Evolutionary conservation across 441 rosid species (phyloP).

Genomic region (Gossypium gossypioides): DNA sequence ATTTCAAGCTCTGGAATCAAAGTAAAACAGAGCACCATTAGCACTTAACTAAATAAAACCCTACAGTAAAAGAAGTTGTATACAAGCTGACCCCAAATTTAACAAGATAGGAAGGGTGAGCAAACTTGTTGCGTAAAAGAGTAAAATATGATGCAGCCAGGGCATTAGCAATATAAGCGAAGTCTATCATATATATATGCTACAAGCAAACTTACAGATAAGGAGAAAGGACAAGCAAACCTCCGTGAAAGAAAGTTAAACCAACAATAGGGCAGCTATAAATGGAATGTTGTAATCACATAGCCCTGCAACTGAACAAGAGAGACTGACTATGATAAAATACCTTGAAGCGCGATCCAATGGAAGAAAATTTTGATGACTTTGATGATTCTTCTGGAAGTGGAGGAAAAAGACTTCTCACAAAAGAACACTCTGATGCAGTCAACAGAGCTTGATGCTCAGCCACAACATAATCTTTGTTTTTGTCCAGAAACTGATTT

Average conservation of each 20-base stretch:
- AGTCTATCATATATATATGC: conserved; percentile 2
- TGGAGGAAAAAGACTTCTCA: conserved; percentile 80
- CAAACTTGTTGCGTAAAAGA: not conserved
- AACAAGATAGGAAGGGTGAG: not conserved
- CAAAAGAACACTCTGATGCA: conserved; percentile 75
- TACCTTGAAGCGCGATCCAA: conserved; percentile 98
- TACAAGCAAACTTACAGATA: not conserved
- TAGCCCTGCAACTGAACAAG: not conserved
- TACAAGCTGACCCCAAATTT: not conserved
- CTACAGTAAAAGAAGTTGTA: not conserved
- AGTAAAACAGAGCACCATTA: not conserved
- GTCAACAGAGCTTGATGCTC: conserved; percentile 95
- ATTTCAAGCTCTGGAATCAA: not conserved
- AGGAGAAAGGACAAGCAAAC: conserved; percentile 7
- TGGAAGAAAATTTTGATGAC: conserved; percentile 96
- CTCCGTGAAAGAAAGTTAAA: not conserved
- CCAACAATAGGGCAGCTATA: conserved; percentile 1
- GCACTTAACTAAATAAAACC: conserved; percentile 1
- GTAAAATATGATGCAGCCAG: not conserved
- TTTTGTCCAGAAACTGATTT: conserved; percentile 92
- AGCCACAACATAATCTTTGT: conserved; percentile 98
- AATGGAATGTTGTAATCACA: not conserved
- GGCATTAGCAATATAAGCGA: not conserved
- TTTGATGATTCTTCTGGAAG: conserved; percentile 88
- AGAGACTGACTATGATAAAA: not conserved